Evolutionary conservation across 169 alveolate genomes (phyloP).

Genomic region (Plasmodium knowlesi): DNA sequence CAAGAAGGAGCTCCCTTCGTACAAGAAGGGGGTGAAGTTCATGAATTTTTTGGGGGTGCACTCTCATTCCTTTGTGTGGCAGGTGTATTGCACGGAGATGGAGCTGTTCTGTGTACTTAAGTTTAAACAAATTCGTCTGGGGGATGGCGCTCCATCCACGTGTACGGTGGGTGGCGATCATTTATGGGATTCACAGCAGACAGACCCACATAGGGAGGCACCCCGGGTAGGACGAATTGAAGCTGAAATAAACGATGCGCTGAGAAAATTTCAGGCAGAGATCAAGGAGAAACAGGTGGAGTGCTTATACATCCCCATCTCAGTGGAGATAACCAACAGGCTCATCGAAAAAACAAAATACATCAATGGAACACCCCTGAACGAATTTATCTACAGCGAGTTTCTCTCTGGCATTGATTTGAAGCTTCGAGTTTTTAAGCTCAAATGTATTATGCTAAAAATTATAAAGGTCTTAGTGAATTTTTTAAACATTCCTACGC

Average conservation of each 20-base stretch:
- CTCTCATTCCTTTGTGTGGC: conserved; percentile 73
- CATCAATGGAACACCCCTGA: conserved; percentile 53
- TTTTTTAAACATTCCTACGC: background rate
- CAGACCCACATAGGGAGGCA: background rate
- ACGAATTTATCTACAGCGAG: conserved; percentile 67
- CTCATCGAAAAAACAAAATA: conserved; percentile 39
- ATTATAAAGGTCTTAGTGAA: conserved; percentile 9
- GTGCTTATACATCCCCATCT: conserved; percentile 32
- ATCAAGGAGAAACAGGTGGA: conserved; percentile 43
- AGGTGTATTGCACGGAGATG: conserved; percentile 31
- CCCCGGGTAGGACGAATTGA: conserved; percentile 1
- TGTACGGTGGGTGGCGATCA: background rate
- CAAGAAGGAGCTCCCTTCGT: conserved; percentile 33
- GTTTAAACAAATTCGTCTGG: conserved; percentile 9
- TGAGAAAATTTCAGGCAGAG: background rate
- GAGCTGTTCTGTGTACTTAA: conserved; percentile 36
- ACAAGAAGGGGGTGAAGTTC: conserved; percentile 23
- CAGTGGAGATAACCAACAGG: conserved; percentile 14
- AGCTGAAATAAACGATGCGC: conserved; percentile 16
- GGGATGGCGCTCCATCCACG: background rate
- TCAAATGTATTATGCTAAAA: conserved; percentile 45
- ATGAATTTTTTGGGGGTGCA: conserved; percentile 63
- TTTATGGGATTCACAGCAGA: background rate
- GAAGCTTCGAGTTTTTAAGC: conserved; percentile 43
- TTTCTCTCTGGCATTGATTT: conserved; percentile 64